phyloP scores from a whole-genome alignment of 192 early-diverging fungal species.

The Gamsiella multidivaricata region DNA sequence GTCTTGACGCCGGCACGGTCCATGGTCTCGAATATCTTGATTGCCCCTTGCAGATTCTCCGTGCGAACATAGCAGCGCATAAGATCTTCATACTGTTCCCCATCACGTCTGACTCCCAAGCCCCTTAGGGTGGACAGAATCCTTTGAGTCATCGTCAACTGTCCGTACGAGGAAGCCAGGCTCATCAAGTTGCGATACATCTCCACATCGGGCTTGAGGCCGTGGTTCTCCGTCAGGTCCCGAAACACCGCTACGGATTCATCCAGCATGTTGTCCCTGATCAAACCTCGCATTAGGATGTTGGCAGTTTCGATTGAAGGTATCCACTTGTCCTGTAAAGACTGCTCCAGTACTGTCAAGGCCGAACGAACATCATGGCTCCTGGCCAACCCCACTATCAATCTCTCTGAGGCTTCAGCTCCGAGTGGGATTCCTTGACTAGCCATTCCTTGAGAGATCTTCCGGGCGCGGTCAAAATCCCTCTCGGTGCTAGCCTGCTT shows the following conservation, averaged over 20 bases:
- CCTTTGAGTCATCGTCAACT: slow-evolving; percentile 31
- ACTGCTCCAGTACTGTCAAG: neutral
- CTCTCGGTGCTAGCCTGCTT: slow-evolving; percentile 17
- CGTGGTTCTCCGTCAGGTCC: slow-evolving; percentile 34
- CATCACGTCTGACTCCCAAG: slow-evolving; percentile 27
- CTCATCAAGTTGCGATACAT: slow-evolving; percentile 25
- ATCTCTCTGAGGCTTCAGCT: slow-evolving; percentile 1
- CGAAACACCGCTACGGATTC: slow-evolving; percentile 40
- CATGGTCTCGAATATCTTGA: slow-evolving; percentile 47
- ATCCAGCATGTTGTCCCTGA: slow-evolving; percentile 23
- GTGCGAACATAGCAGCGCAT: slow-evolving; percentile 38
- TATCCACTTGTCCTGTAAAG: slow-evolving; percentile 19
- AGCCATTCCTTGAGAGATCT: slow-evolving; percentile 25
- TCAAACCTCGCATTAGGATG: slow-evolving; percentile 12
- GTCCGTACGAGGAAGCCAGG: slow-evolving; percentile 29
- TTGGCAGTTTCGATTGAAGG: slow-evolving; percentile 36
- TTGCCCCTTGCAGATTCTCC: slow-evolving; percentile 26
- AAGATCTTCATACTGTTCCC: slow-evolving; percentile 18
- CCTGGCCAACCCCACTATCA: slow-evolving; percentile 12
- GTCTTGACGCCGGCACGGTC: neutral
- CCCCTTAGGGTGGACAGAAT: slow-evolving; percentile 28
- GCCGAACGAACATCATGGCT: slow-evolving; percentile 20
- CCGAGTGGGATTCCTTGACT: neutral
- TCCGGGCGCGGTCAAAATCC: slow-evolving; percentile 11
- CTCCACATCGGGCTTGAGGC: slow-evolving; percentile 16